These are phyloP conservation scores for Insectozyma bohioensis DNA, from an alignment of 1,139 yeast species.

Conservation along the genomic window DNA sequence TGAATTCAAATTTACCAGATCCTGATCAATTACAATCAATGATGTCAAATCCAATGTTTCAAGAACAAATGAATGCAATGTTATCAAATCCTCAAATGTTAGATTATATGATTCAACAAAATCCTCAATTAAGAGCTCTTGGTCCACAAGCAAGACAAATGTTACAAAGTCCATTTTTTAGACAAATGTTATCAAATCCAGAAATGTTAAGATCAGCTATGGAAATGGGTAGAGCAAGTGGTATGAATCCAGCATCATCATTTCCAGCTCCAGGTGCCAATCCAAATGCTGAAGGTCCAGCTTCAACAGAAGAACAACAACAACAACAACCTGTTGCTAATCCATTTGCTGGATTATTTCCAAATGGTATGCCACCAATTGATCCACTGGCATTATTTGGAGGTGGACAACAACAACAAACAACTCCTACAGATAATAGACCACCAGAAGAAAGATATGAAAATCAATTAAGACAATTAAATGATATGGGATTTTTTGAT, in stretches of 20 bases:
- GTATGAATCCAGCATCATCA: slow-evolving; percentile 19
- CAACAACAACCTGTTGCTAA: too few relatives aligned
- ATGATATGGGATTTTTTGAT: slow-evolving; percentile 95
- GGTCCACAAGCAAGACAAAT: slow-evolving; percentile 88
- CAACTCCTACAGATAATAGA: slow-evolving; percentile 65
- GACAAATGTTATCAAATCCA: slow-evolving; percentile 85
- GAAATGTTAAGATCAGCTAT: slow-evolving; percentile 81
- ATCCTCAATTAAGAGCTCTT: slow-evolving; percentile 82
- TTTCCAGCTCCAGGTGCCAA: slow-evolving; percentile 63
- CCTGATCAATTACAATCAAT: slow-evolving; percentile 70
- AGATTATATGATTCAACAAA: slow-evolving; percentile 77
- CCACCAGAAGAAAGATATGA: slow-evolving; percentile 97
- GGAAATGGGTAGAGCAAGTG: slow-evolving; percentile 57
- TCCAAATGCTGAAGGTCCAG: slow-evolving; percentile 31
- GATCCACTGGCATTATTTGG: slow-evolving; percentile 51
- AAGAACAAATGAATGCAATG: slow-evolving; percentile 79
- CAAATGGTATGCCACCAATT: slow-evolving; percentile 35
- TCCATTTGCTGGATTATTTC: slow-evolving; percentile 53
- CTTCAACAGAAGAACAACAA: too few relatives aligned
- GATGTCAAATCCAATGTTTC: slow-evolving; percentile 80
- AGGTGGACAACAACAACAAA: slow-evolving; percentile 23
- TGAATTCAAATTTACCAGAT: slow-evolving; percentile 65
- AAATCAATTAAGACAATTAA: slow-evolving; percentile 84
- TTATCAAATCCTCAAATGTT: slow-evolving; percentile 77
- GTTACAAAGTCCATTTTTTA: slow-evolving; percentile 80